Evolutionary conservation across 345 rosid genomes (phyloP), one percentile per base, ranked within the genome.

Genomic region (Isatis tinctoria): DNA sequence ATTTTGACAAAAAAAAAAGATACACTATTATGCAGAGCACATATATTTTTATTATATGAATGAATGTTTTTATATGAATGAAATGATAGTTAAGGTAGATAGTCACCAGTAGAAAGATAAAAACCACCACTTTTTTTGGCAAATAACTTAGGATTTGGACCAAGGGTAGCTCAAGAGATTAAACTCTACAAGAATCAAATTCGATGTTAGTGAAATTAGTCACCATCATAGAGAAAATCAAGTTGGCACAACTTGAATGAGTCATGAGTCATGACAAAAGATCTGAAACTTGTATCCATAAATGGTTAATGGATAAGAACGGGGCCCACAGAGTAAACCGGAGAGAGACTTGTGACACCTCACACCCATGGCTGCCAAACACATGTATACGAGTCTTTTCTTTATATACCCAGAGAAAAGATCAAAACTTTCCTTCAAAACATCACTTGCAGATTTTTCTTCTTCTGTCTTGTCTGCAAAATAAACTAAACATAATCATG

Each of bases 231-330:
- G 59, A 35, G 41, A 76, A 69, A 33, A 70, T 70, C 80, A 77
- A 56, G 80, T 63, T 47, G 75, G 33, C 75, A 54, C 75, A 44
- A 75, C 69, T 75, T 75, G 79, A 32, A 68, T 61, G 40, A 53
- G 74, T 68, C 69, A 68, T 61, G 40, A 53, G 74, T 68, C 69
- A 12, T 76, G 71, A 65, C 80, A 71, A 77, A 65, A 77, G 17
- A 77, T 71, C 67, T 65, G 16, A 70, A 22, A 56, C 36, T 62
- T 44, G 76, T 65, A 56, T 33, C 17, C 75, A 71, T 71, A 65
- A 77, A 71, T 77, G 80, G 40, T 47, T 12, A 71, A 71, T 77
- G 69, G 80, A 77, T 71, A 77, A 58, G 76, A 77, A 22, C 32
- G 12, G 62, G 76, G 35, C 27, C 44, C 57, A 57, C 13, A 27